A percentile compares a stretch with the other conserved stretches of the same genome.
Evolutionary conservation across 2,329 filamentous ascomycete genomes (phyloP).

Genomic region (Neospermospora avenae): DNA sequence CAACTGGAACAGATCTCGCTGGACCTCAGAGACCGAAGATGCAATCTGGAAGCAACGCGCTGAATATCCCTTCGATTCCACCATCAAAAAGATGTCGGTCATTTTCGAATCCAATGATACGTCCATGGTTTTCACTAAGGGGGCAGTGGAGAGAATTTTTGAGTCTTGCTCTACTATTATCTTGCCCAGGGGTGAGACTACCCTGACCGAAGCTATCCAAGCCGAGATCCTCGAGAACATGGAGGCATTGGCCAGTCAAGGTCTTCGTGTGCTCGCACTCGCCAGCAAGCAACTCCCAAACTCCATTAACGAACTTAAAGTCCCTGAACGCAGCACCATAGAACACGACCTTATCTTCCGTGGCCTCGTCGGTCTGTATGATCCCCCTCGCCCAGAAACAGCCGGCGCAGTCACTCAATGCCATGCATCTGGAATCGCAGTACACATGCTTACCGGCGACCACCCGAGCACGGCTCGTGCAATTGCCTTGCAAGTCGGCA

Average conservation of each 20-base stretch:
- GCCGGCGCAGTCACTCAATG: conserved; percentile 56
- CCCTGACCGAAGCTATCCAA: conserved; percentile 51
- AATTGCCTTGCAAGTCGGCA: conserved; percentile 75
- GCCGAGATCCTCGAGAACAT: conserved; percentile 62
- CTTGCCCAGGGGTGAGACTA: conserved; percentile 37
- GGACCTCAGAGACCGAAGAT: conserved; percentile 45
- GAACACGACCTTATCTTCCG: conserved; percentile 69
- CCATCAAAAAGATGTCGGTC: conserved; percentile 74
- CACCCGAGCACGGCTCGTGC: conserved; percentile 75
- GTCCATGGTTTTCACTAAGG: conserved; percentile 57
- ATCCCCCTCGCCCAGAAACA: conserved; percentile 56
- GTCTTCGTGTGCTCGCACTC: conserved; percentile 66
- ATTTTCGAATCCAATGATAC: conserved; percentile 51
- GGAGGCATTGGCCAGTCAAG: conserved; percentile 62
- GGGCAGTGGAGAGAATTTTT: conserved; percentile 67
- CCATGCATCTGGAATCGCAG: conserved; percentile 64
- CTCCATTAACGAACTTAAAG: not conserved
- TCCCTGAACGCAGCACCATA: conserved; percentile 39
- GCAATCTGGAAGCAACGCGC: conserved; percentile 56
- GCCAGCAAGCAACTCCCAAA: conserved; percentile 44
- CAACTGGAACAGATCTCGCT: conserved; percentile 54
- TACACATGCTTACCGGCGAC: conserved; percentile 82
- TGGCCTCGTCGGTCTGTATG: conserved; percentile 58
- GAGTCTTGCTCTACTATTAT: conserved; percentile 54
- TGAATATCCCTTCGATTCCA: conserved; percentile 72